Percentiles rank a stretch among this genome's conserved stretches.
Evolutionary conservation across 345 rosid species (phyloP).

Genomic region (Syzygium grande): DNA sequence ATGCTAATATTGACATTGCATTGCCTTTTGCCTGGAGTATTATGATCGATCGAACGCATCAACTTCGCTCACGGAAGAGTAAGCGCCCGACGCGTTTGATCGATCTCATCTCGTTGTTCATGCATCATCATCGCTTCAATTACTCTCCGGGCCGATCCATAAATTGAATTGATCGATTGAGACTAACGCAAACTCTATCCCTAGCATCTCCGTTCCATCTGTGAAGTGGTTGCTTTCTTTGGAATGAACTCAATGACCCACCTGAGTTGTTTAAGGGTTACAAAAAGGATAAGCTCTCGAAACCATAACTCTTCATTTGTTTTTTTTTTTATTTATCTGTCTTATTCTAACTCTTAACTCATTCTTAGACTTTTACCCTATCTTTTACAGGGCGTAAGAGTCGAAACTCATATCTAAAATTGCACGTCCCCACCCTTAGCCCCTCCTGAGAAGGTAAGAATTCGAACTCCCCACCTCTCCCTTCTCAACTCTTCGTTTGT

Average conservation of each 20-base stretch:
- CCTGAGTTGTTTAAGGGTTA: neutral
- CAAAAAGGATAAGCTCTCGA: neutral
- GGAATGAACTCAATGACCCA: neutral
- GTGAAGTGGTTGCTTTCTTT: neutral
- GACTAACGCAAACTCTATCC: neutral
- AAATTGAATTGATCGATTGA: neutral
- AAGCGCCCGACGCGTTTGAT: neutral
- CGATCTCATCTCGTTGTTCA: neutral
- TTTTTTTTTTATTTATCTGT: too few species aligned
- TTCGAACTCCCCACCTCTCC: too few species aligned
- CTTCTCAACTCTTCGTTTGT: too few species aligned
- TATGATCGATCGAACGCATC: neutral
- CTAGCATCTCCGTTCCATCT: neutral
- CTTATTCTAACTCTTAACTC: too few species aligned
- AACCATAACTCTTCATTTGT: neutral
- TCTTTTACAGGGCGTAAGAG: too few species aligned
- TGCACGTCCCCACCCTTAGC: too few species aligned
- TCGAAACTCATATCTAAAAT: too few species aligned
- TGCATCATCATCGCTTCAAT: neutral
- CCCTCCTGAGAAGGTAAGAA: too few species aligned
- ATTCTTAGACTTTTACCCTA: too few species aligned
- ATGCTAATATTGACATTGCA: neutral
- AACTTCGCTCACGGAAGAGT: neutral
- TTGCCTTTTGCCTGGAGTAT: neutral
- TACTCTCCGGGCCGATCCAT: neutral